Conservation (phyloP, 495 filamentous ascomycete genomes). For the Pyrenula aspistea region DNA sequence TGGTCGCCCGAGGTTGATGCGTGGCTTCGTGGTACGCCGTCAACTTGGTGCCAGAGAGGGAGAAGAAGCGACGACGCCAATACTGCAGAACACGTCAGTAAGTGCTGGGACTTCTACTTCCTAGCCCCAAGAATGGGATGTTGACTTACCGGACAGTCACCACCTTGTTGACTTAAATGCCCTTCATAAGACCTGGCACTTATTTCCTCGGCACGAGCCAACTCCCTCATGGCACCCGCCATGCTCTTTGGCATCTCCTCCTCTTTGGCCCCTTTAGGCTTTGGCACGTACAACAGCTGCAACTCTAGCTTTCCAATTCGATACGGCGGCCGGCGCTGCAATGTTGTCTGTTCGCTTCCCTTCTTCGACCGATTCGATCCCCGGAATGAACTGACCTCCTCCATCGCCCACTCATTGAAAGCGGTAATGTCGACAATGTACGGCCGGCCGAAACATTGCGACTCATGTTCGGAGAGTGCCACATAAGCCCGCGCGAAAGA, state of each 20-base stretch:
- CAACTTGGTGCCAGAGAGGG: slow-evolving; percentile 77
- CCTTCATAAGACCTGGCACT: slow-evolving; percentile 70
- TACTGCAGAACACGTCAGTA: slow-evolving; percentile 44
- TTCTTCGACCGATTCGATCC: slow-evolving; percentile 75
- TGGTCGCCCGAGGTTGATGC: slow-evolving; percentile 87
- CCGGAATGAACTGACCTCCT: slow-evolving; percentile 67
- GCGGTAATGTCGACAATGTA: slow-evolving; percentile 79
- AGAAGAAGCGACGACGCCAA: slow-evolving; percentile 97
- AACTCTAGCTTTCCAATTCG: slow-evolving; percentile 88
- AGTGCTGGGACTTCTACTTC: too few relatives aligned
- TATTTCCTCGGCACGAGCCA: slow-evolving; percentile 73
- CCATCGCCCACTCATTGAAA: slow-evolving; percentile 97
- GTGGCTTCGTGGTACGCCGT: slow-evolving; percentile 95
- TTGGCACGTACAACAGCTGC: slow-evolving; percentile 87
- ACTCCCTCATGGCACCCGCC: slow-evolving; percentile 83
- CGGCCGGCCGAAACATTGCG: slow-evolving; percentile 71
- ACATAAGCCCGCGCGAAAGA: slow-evolving; percentile 90
- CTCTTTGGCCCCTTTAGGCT: slow-evolving; percentile 75
- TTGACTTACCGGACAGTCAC: slow-evolving; percentile 85
- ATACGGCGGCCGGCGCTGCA: slow-evolving; percentile 70
- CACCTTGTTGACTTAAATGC: slow-evolving; percentile 86
- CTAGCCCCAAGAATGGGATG: too few relatives aligned
- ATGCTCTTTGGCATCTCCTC: slow-evolving; percentile 99
- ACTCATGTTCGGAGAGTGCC: slow-evolving; percentile 82
- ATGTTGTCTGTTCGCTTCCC: slow-evolving; percentile 39